These are phyloP conservation scores for Spergularia bocconei DNA, from an alignment of 148 eudicot genomes.

Conservation along the genomic window DNA sequence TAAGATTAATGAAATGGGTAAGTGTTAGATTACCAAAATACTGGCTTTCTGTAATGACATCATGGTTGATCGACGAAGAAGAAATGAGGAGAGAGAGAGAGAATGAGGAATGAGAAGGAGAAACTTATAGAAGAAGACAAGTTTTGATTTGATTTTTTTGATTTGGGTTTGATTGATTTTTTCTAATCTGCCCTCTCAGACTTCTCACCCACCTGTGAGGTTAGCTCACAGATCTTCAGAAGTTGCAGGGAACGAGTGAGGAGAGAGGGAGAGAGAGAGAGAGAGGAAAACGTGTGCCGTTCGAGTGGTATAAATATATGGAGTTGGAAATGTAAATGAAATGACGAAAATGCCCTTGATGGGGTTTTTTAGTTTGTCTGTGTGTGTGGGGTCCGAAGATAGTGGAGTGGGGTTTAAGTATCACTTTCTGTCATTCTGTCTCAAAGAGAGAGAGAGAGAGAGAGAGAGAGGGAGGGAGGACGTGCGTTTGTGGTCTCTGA, in stretches of 20 bases:
- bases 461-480: background rate
- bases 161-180: background rate
- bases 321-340: background rate
- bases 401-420: too few species aligned
- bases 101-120: background rate
- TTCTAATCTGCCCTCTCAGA: background rate
- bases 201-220: slow-evolving; percentile 4
- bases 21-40: slow-evolving; percentile 48
- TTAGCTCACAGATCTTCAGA: slow-evolving; percentile 23
- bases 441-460: background rate
- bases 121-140: background rate
- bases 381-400: background rate
- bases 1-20: slow-evolving; percentile 27
- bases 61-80: slow-evolving; percentile 36
- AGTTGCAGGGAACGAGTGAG: slow-evolving; percentile 1
- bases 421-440: too few species aligned
- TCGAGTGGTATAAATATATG: background rate
- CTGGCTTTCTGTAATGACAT: slow-evolving; percentile 51
- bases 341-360: slow-evolving; percentile 2
- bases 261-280: background rate
- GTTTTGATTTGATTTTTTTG: too few species aligned
- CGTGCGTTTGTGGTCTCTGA: background rate
- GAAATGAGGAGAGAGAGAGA: too few species aligned
- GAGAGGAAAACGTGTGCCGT: background rate
- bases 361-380: background rate